phyloP scores from a whole-genome alignment of 1,139 yeast genomes.

The Sugiyamaella grinbergsii region DNA sequence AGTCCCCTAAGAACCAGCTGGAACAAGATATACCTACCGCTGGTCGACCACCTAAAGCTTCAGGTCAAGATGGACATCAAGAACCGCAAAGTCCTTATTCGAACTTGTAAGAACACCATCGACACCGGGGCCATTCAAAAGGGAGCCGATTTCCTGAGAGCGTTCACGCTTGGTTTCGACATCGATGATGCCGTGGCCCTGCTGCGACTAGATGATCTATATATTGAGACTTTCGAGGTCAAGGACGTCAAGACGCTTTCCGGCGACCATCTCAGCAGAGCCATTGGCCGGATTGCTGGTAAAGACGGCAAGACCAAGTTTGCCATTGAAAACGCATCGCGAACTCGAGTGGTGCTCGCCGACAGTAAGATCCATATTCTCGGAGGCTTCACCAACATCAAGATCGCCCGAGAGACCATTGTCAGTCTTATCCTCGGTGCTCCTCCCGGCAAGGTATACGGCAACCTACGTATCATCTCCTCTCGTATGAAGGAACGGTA shows the following conservation, averaged over 20 bases:
- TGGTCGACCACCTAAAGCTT: slow-evolving; percentile 88
- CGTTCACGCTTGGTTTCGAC: slow-evolving; percentile 94
- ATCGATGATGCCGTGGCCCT: slow-evolving; percentile 96
- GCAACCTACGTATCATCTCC: slow-evolving; percentile 94
- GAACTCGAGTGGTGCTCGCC: slow-evolving; percentile 96
- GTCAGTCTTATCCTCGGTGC: slow-evolving; percentile 94
- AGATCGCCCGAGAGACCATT: slow-evolving; percentile 97
- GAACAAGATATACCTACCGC: slow-evolving; percentile 93
- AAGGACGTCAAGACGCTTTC: slow-evolving; percentile 94
- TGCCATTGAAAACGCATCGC: slow-evolving; percentile 96
- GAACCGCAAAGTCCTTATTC: slow-evolving; percentile 80
- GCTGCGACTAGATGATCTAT: slow-evolving; percentile 88
- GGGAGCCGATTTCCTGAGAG: slow-evolving; percentile 95
- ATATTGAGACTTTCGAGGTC: slow-evolving; percentile 94
- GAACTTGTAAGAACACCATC: slow-evolving; percentile 78
- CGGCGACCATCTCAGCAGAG: slow-evolving; percentile 97
- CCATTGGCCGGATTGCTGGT: slow-evolving; percentile 99
- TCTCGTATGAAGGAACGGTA: slow-evolving; percentile 96
- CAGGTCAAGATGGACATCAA: slow-evolving; percentile 95
- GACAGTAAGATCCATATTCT: slow-evolving; percentile 94
- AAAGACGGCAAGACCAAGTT: slow-evolving; percentile 98
- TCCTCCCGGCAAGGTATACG: slow-evolving; percentile 98
- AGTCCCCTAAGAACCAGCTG: slow-evolving; percentile 85
- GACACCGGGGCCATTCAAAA: slow-evolving; percentile 95
- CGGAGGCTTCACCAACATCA: slow-evolving; percentile 95